Conservation (phyloP, 2,329 filamentous ascomycete genomes). For the Pseudocercospora macadamiae region DNA sequence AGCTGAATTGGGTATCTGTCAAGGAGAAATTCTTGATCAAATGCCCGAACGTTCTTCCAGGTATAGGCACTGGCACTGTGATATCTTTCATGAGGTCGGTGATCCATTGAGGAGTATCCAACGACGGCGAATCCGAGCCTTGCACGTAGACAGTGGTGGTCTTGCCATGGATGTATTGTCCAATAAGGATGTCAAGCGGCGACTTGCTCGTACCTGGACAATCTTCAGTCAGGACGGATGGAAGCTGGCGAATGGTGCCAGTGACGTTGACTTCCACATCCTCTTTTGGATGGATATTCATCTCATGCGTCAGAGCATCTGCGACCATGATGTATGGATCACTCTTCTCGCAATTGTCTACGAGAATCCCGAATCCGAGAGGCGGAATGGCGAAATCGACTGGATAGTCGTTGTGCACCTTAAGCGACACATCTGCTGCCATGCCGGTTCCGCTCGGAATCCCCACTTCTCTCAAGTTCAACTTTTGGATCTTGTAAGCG, state of each 20-base stretch:
- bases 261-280: constrained; percentile 70
- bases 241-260: constrained; percentile 73
- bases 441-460: constrained; percentile 65
- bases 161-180: constrained; percentile 78
- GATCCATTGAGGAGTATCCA: constrained; percentile 79
- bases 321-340: constrained; percentile 79
- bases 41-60: constrained; percentile 77
- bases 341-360: constrained; percentile 74
- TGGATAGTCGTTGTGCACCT: constrained; percentile 75
- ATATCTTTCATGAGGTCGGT: constrained; percentile 77
- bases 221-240: constrained; percentile 68
- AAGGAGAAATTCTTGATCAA: constrained; percentile 87
- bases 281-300: constrained; percentile 69
- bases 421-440: constrained; percentile 76
- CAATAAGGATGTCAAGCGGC: constrained; percentile 80
- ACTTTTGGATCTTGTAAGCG: constrained; percentile 76
- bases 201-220: constrained; percentile 80
- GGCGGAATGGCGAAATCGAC: constrained; percentile 75
- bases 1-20: constrained; percentile 78
- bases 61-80: constrained; percentile 81
- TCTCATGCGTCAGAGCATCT: constrained; percentile 67
- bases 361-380: constrained; percentile 80
- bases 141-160: constrained; percentile 80
- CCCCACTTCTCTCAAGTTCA: constrained; percentile 75
- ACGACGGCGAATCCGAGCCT: constrained; percentile 67